Evolutionary conservation across 1,139 yeast genomes (phyloP).

Genomic region (Arxiozyma slooffiae): DNA sequence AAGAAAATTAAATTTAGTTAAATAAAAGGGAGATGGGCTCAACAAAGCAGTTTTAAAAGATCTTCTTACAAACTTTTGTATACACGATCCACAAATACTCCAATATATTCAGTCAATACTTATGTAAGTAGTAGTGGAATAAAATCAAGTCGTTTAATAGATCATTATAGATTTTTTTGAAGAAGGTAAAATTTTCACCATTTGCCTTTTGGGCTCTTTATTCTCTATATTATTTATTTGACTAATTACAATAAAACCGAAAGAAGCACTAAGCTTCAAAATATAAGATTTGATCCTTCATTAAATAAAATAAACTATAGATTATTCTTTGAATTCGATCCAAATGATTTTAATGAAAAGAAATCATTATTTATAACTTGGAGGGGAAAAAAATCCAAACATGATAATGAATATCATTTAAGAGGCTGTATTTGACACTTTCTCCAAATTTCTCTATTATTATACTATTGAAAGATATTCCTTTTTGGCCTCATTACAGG

Average conservation of each 20-base stretch:
- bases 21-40: not conserved
- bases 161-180: not conserved
- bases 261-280: not conserved
- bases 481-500: slow-evolving; percentile 62
- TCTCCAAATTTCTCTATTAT: slow-evolving; percentile 40
- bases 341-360: slow-evolving; percentile 18
- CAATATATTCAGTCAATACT: too few relatives aligned
- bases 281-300: slow-evolving; percentile 3
- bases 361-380: slow-evolving; percentile 80
- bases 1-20: not conserved
- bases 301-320: slow-evolving; percentile 12
- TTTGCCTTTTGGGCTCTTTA: slow-evolving; percentile 30
- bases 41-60: not conserved
- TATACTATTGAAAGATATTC: slow-evolving; percentile 57
- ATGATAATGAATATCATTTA: slow-evolving; percentile 33
- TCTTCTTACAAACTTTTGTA: not conserved
- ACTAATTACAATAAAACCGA: not conserved
- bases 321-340: slow-evolving; percentile 14
- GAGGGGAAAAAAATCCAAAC: slow-evolving; percentile 43
- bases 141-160: not conserved
- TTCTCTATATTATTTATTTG: slow-evolving; percentile 18
- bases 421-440: slow-evolving; percentile 95
- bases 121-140: not conserved
- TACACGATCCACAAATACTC: too few relatives aligned
- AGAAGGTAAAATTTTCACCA: slow-evolving; percentile 17